Evolutionary conservation across 2,329 filamentous ascomycete genomes (phyloP).

Genomic region (Penicillium sp.): DNA sequence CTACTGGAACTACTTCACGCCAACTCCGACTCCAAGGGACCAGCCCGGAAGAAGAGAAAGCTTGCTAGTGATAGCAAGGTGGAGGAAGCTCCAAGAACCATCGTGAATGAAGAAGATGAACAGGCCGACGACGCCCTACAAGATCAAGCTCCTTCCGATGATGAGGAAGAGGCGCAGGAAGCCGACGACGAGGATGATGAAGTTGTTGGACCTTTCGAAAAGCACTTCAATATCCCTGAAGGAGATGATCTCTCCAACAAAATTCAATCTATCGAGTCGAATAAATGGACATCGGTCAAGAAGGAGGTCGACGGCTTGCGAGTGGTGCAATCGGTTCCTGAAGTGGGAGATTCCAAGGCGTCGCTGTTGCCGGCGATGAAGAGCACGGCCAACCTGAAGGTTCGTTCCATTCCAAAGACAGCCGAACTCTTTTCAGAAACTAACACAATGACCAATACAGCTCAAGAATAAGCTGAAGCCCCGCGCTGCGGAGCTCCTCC

Average conservation of each 20-base stretch:
- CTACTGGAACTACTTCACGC: conserved; percentile 58
- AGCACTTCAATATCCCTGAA: conserved; percentile 73
- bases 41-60: conserved; percentile 57
- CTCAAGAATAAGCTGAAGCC: conserved; percentile 71
- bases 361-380: conserved; percentile 33
- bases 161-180: conserved; percentile 39
- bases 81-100: conserved; percentile 26
- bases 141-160: conserved; percentile 52
- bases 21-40: conserved; percentile 43
- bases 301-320: conserved; percentile 37
- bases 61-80: conserved; percentile 38
- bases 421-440: background rate
- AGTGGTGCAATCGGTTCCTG: conserved; percentile 33
- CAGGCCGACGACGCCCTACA: conserved; percentile 46
- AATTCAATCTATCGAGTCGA: conserved; percentile 49
- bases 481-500: conserved; percentile 55
- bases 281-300: conserved; percentile 52
- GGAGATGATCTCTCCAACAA: conserved; percentile 59
- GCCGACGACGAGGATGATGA: conserved; percentile 40
- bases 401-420: conserved; percentile 14
- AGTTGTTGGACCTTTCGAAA: conserved; percentile 71
- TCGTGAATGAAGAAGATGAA: conserved; percentile 32
- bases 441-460: conserved; percentile 43
- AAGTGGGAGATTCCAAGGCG: conserved; percentile 26
- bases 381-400: conserved; percentile 39